Percentiles rank a stretch among this genome's conserved stretches.
These are phyloP conservation scores for Cryptococcus sp. DNA, from an alignment of 1,284 basidiomycete species.

Conservation along the genomic window DNA sequence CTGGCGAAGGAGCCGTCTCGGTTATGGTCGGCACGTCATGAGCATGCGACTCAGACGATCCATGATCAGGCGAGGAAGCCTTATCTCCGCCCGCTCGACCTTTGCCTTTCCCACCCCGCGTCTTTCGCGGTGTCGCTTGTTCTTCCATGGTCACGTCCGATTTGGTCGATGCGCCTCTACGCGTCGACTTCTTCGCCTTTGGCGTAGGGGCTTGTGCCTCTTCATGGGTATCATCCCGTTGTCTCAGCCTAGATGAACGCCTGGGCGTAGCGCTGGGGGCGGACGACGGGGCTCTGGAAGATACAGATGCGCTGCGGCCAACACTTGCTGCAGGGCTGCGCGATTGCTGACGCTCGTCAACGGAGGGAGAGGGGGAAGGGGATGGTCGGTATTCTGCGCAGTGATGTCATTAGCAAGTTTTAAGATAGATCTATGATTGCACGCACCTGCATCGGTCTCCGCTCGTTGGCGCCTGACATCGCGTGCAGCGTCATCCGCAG, in stretches of 20 bases:
- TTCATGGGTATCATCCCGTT: constrained; percentile 15
- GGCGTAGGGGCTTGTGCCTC: constrained; percentile 32
- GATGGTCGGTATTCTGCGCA: constrained; percentile 20
- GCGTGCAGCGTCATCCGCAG: constrained; percentile 33
- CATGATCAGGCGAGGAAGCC: constrained; percentile 26
- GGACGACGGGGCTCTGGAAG: constrained; percentile 10
- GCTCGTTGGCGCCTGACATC: constrained; percentile 25
- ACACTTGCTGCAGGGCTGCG: constrained; percentile 11
- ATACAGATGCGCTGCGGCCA: too few species aligned
- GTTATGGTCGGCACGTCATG: constrained; percentile 39
- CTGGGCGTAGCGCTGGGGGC: constrained; percentile 35
- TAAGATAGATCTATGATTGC: background rate
- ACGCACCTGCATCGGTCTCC: constrained; percentile 23
- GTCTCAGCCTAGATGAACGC: constrained; percentile 37
- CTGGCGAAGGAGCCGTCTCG: constrained; percentile 46
- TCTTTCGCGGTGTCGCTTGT: constrained; percentile 20
- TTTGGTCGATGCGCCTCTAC: constrained; percentile 17
- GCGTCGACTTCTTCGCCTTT: constrained; percentile 17
- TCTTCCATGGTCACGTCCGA: constrained; percentile 17
- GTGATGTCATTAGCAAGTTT: background rate
- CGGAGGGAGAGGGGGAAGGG: constrained; percentile 21
- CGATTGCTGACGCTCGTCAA: constrained; percentile 3
- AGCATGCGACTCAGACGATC: constrained; percentile 7
- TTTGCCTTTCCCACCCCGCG: constrained; percentile 21
- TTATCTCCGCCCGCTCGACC: constrained; percentile 24